Percentiles rank a stretch among this genome's conserved stretches.
Evolutionary conservation across 2,329 filamentous ascomycete species (phyloP).

Genomic region (Penicillium sp.): DNA sequence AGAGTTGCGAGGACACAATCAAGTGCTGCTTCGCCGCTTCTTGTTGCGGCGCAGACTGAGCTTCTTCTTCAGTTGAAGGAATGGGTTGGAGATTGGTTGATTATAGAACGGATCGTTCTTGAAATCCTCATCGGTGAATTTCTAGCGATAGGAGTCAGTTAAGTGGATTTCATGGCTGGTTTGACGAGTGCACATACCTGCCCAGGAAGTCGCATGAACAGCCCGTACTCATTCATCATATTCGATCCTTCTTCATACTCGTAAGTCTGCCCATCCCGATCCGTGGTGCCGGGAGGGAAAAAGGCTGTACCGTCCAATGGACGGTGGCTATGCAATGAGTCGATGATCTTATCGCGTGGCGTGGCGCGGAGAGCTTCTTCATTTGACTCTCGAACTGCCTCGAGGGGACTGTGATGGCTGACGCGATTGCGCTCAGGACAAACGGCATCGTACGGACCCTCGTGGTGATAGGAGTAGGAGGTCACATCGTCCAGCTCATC

Average conservation of each 20-base stretch:
- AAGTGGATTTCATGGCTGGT: neutral
- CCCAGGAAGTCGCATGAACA: constrained; percentile 75
- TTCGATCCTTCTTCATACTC: constrained; percentile 84
- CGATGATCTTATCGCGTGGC: constrained; percentile 72
- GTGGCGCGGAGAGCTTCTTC: constrained; percentile 78
- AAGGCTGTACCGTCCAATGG: constrained; percentile 78
- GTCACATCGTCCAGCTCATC: constrained; percentile 71
- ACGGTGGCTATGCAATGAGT: constrained; percentile 70
- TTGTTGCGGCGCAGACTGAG: constrained; percentile 31
- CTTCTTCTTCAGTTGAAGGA: constrained; percentile 29
- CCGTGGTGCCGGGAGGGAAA: constrained; percentile 71
- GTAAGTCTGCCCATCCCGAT: constrained; percentile 70
- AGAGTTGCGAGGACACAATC: neutral
- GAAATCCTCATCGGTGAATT: constrained; percentile 44
- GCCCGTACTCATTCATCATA: constrained; percentile 67
- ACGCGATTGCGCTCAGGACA: constrained; percentile 71
- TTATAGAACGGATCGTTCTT: constrained; percentile 44
- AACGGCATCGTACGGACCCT: constrained; percentile 85
- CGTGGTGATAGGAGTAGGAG: constrained; percentile 78
- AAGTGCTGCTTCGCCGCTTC: constrained; percentile 20
- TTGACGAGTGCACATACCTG: constrained; percentile 32
- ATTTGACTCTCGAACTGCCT: constrained; percentile 73
- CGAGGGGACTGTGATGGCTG: constrained; percentile 67
- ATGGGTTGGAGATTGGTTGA: constrained; percentile 30
- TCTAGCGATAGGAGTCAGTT: constrained; percentile 29